A percentile compares a stretch with the other conserved stretches of the same genome.
Evolutionary conservation across 2,329 filamentous ascomycete species (phyloP).

Genomic region (Fusarium decemcellulare): DNA sequence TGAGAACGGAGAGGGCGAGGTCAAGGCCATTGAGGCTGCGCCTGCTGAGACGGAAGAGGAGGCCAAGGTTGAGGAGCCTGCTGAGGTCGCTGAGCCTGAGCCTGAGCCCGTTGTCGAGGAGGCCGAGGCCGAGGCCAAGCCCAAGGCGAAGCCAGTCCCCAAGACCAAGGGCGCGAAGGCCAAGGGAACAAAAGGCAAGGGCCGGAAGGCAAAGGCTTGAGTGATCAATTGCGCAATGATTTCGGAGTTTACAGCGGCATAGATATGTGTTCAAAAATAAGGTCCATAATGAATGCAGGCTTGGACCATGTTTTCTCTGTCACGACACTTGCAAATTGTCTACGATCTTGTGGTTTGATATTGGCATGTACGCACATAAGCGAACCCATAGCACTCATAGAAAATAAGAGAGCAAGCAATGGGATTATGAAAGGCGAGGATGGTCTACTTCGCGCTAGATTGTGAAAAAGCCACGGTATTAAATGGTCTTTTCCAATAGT

Average conservation of each 20-base stretch:
- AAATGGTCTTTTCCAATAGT: slow-evolving; percentile 52
- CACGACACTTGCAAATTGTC: slow-evolving; percentile 14
- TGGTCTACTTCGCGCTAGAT: slow-evolving; percentile 68
- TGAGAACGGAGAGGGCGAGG: slow-evolving; percentile 51
- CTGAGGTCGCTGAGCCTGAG: slow-evolving; percentile 41
- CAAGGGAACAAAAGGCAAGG: slow-evolving; percentile 46
- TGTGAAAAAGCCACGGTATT: slow-evolving; percentile 60
- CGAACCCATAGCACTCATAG: slow-evolving; percentile 70
- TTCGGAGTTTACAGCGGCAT: slow-evolving; percentile 46
- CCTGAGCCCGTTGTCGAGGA: slow-evolving; percentile 43
- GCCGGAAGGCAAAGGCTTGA: slow-evolving; percentile 56
- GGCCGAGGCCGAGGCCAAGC: slow-evolving; percentile 42
- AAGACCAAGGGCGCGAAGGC: slow-evolving; percentile 53
- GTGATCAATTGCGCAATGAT: slow-evolving; percentile 37
- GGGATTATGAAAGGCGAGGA: slow-evolving; percentile 73
- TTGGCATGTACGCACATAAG: slow-evolving; percentile 71
- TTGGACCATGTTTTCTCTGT: slow-evolving; percentile 32
- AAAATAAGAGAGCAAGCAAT: slow-evolving; percentile 59
- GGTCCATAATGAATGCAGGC: slow-evolving; percentile 46
- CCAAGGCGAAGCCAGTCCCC: slow-evolving; percentile 42
- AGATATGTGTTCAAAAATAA: slow-evolving; percentile 40
- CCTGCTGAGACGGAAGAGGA: slow-evolving; percentile 50
- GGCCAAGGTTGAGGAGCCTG: slow-evolving; percentile 41
- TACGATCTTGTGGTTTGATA: slow-evolving; percentile 9
- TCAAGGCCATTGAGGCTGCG: slow-evolving; percentile 55